Evolutionary conservation across 164 flowering plant species (phyloP), one percentile per base, ranked within the genome.

Genomic region (Vitis riparia): DNA sequence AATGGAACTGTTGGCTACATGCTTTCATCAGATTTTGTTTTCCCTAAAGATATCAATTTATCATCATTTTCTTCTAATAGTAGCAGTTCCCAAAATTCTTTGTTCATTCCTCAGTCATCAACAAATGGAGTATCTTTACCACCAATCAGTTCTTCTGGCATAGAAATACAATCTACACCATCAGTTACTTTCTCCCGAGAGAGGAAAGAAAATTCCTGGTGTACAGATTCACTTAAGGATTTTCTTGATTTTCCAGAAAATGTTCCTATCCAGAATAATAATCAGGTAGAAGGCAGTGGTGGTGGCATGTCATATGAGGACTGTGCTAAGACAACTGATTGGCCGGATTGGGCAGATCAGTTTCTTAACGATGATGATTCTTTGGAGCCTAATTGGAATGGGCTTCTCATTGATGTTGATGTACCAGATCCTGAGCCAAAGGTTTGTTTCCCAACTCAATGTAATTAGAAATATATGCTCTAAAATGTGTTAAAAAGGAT

Each of bases 271-370:
- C 77, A 68, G 67, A 71, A 67, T 71, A 63, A 63, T 60, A 55
- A 30, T 58, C 76, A 68, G 17, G 30, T 51, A 23, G 72, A 75
- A 65, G 73, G 71, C 71, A 70, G 68, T 47, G 37, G 16, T 50
- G 71, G 62, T 69, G 63, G 66, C 52, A 56, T 76, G 67, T 70
- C 65, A 29, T 61, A 74, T 30, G 84, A 63, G 48, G 79, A 76
- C 53, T 70, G 72, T 44, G 37, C 55, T 61, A 73, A 75, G 73
- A 73, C 71, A 72, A 49, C 58, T 63, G 76, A 75, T 51, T 79
- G 84, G 82, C 70, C 68, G 14, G 81, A 80, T 52, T 76, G 83
- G 83, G 84, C 76, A 19, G 82, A 85, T 58, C 80, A 75, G 32
- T 73, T 81, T 23, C 76, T 83, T 8, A 65, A 74, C 12, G 75